phyloP scores from a whole-genome alignment of 140 eudicot species.

The Ambrosia hybrid region DNA sequence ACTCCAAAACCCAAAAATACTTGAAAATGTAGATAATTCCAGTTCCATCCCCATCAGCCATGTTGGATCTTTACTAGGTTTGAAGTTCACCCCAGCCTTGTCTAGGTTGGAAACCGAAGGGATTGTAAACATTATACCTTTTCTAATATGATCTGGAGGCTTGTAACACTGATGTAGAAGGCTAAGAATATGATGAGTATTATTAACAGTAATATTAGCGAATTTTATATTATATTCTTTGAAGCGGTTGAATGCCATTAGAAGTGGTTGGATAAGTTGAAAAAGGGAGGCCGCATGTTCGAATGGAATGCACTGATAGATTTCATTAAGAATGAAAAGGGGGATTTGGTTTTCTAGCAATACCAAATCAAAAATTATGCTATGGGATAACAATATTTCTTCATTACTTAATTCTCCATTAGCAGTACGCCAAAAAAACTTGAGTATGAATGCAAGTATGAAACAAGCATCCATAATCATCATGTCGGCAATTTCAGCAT shows the following conservation, averaged over 20 bases:
- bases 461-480: slow-evolving; percentile 30
- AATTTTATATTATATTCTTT: neutral
- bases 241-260: neutral
- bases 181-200: slow-evolving; percentile 11
- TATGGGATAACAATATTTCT: neutral
- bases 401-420: too few species aligned
- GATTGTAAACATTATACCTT: too few species aligned
- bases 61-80: neutral
- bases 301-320: slow-evolving; percentile 11
- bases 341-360: slow-evolving; percentile 9
- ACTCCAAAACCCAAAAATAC: neutral
- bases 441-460: slow-evolving; percentile 17
- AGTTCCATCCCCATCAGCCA: neutral
- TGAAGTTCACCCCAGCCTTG: slow-evolving; percentile 20
- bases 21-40: neutral
- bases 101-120: slow-evolving; percentile 7
- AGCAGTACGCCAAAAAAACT: too few species aligned
- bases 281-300: neutral
- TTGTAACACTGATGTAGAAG: slow-evolving; percentile 20
- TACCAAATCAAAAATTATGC: slow-evolving; percentile 12
- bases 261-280: neutral
- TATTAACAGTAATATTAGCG: neutral
- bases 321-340: slow-evolving; percentile 1
- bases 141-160: neutral
- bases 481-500: slow-evolving; percentile 12